These are phyloP conservation scores for Amaranthus tricolor DNA, from an alignment of 179 eudicot species.

Conservation along the genomic window DNA sequence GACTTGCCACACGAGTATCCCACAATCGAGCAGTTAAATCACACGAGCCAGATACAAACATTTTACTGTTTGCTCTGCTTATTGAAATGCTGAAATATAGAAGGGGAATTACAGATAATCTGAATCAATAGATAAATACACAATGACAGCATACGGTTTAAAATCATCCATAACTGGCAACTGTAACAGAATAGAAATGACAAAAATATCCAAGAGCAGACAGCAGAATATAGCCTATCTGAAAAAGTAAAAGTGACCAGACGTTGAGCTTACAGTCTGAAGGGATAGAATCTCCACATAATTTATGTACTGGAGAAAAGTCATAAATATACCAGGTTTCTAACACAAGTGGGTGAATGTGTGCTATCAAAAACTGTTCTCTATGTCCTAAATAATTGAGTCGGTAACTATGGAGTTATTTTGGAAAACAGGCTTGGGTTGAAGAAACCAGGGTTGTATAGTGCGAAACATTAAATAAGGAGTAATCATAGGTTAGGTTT, in stretches of 20 bases:
- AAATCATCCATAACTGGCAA: neutral
- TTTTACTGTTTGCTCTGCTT: constrained; percentile 57
- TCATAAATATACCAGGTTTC: neutral
- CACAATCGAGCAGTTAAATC: constrained; percentile 88
- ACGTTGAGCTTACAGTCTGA: neutral
- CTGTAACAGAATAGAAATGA: neutral
- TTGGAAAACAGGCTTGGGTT: too few species aligned
- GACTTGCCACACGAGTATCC: constrained; percentile 98
- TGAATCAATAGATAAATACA: neutral
- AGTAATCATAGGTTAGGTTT: too few species aligned
- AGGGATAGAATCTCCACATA: neutral
- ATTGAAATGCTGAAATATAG: constrained; percentile 64
- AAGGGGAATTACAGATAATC: neutral
- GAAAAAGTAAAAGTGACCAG: neutral
- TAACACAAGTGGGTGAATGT: neutral
- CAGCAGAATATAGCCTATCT: neutral
- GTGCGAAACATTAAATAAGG: too few species aligned
- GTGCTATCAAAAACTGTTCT: neutral
- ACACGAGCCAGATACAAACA: constrained; percentile 90
- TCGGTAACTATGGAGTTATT: too few species aligned
- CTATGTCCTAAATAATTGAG: too few species aligned
- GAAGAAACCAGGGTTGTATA: too few species aligned
- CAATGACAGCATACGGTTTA: neutral
- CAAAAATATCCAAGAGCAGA: neutral
- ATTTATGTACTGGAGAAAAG: neutral